A percentile compares a stretch with the other conserved stretches of the same genome.
Conservation (phyloP, 179 eudicot genomes). For the Heliamphora pulchella region DNA sequence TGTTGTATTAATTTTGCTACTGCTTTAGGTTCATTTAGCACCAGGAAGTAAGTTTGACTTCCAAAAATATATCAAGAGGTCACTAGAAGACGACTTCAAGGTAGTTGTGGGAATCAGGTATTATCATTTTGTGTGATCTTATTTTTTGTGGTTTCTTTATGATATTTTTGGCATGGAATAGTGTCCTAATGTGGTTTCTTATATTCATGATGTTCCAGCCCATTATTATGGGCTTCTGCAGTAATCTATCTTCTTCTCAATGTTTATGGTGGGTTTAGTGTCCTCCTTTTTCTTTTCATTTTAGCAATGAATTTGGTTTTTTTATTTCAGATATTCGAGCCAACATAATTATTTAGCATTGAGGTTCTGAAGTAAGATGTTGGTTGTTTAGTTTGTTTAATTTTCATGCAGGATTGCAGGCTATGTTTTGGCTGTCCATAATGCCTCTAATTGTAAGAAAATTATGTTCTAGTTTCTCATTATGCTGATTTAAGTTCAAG, state of each 20-base stretch:
- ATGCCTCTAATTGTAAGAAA: slow-evolving; percentile 63
- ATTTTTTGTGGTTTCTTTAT: neutral
- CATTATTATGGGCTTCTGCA: slow-evolving; percentile 63
- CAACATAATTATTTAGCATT: neutral
- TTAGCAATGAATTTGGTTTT: slow-evolving; percentile 7
- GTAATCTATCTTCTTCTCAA: slow-evolving; percentile 34
- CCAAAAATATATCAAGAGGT: slow-evolving; percentile 84
- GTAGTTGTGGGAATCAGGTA: slow-evolving; percentile 93
- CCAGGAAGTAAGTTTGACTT: slow-evolving; percentile 85
- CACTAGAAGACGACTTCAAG: slow-evolving; percentile 90
- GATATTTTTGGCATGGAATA: neutral
- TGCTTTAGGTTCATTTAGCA: slow-evolving; percentile 65
- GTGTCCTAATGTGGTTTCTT: neutral
- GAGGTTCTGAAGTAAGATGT: too few relatives aligned
- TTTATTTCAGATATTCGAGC: neutral
- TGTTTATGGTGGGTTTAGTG: slow-evolving; percentile 23
- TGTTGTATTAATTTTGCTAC: neutral
- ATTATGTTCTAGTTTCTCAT: neutral
- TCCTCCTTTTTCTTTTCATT: slow-evolving; percentile 21
- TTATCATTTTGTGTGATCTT: neutral
- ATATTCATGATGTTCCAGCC: slow-evolving; percentile 38
- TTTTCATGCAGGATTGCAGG: slow-evolving; percentile 42
- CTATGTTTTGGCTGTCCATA: slow-evolving; percentile 52
- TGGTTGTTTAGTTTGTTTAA: neutral
- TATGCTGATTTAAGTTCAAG: neutral